Evolutionary conservation across 495 filamentous ascomycete species (phyloP).

Genomic region (Aspergillus nidulans): DNA sequence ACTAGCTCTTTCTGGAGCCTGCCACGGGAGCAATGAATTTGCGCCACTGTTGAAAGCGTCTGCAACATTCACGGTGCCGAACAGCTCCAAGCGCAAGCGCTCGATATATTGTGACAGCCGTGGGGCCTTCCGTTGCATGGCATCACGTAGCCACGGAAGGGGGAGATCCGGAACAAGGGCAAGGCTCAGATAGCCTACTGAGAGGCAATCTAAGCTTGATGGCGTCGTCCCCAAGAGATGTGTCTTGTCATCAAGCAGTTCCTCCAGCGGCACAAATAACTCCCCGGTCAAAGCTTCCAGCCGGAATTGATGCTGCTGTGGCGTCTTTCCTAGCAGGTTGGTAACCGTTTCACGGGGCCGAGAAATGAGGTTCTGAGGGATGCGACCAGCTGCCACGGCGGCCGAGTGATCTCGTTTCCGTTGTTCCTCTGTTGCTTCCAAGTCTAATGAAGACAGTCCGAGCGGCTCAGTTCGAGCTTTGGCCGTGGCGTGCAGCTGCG

Average conservation of each 20-base stretch:
- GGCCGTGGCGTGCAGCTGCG: constrained; percentile 60
- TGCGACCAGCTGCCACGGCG: constrained; percentile 36
- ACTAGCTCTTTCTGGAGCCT: constrained; percentile 29
- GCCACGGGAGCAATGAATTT: constrained; percentile 33
- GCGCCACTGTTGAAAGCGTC: constrained; percentile 22
- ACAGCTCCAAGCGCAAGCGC: constrained; percentile 37
- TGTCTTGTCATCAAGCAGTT: constrained; percentile 53
- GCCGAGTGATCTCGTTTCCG: constrained; percentile 40
- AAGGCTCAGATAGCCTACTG: constrained; percentile 70
- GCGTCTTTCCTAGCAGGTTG: constrained; percentile 33
- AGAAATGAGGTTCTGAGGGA: constrained; percentile 40
- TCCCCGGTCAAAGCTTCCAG: constrained; percentile 64
- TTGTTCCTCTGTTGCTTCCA: constrained; percentile 49
- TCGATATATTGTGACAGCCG: constrained; percentile 51
- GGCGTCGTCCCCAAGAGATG: constrained; percentile 48
- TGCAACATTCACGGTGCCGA: constrained; percentile 30
- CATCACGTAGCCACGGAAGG: constrained; percentile 63
- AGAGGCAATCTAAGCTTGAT: constrained; percentile 72
- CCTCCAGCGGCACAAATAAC: constrained; percentile 64
- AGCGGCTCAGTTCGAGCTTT: constrained; percentile 68
- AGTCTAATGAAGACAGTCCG: constrained; percentile 61
- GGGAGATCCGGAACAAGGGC: constrained; percentile 68
- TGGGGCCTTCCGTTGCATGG: constrained; percentile 54
- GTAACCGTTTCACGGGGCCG: constrained; percentile 40
- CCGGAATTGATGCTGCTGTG: constrained; percentile 53